phyloP scores from a whole-genome alignment of 139 green algal species.

The Coelastrella sp. region DNA sequence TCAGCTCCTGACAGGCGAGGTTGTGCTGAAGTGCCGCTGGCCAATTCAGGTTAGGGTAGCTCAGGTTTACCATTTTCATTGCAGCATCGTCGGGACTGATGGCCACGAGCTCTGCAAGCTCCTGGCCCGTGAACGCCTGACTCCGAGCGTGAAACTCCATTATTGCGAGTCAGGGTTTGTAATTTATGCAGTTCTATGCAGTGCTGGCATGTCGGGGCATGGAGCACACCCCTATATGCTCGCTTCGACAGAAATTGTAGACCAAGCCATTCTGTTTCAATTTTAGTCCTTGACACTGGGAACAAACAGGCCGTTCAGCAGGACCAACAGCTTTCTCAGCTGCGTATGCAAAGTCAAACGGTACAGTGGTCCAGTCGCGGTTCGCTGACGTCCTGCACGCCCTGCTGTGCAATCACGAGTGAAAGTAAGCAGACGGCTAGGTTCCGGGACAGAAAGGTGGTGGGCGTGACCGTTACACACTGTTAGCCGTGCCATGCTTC shows the following conservation, averaged over 20 bases:
- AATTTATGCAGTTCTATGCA: background rate
- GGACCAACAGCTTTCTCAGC: no score
- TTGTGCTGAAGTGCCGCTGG: background rate
- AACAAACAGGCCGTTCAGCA: no score
- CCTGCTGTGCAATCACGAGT: no score
- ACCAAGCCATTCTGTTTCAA: no score
- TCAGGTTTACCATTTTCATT: constrained; percentile 33
- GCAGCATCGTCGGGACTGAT: constrained; percentile 47
- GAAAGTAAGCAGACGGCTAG: no score
- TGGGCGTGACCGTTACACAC: no score
- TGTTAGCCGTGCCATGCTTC: no score
- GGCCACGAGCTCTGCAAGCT: constrained; percentile 47
- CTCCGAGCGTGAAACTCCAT: constrained; percentile 45
- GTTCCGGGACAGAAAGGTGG: no score
- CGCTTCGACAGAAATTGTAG: no score
- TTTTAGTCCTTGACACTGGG: no score
- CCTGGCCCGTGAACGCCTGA: constrained; percentile 31
- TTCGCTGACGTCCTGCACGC: background rate
- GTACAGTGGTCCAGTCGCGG: background rate
- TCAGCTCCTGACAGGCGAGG: no score
- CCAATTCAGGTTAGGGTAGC: background rate
- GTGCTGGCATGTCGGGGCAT: background rate
- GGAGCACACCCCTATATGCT: no score
- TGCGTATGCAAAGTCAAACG: background rate
- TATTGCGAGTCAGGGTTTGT: background rate